Conservation (phyloP, 1,284 basidiomycete species). For the Apiotrichum sp. region DNA sequence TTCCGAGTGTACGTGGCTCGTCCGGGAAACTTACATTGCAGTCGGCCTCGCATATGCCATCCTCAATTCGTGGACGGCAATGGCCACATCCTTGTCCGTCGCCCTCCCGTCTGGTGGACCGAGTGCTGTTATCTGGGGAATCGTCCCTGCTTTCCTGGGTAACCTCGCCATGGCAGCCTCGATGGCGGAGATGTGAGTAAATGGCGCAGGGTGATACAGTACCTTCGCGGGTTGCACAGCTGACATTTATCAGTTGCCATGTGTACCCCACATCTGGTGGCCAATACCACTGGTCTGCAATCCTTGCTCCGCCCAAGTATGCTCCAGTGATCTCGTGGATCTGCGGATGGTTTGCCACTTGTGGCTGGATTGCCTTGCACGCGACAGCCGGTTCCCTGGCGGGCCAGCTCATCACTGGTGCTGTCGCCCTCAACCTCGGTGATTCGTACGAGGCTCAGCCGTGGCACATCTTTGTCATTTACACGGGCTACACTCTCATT, state of each 20-base stretch:
- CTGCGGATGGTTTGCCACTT: background rate
- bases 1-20: too few relatives aligned
- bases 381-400: slow-evolving; percentile 34
- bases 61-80: slow-evolving; percentile 27
- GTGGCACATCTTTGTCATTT: slow-evolving; percentile 37
- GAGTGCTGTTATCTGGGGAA: slow-evolving; percentile 44
- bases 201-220: too few relatives aligned
- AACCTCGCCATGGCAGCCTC: slow-evolving; percentile 38
- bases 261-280: slow-evolving; percentile 32
- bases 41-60: slow-evolving; percentile 32
- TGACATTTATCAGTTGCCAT: slow-evolving; percentile 4
- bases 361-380: slow-evolving; percentile 44
- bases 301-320: slow-evolving; percentile 19
- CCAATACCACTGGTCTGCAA: slow-evolving; percentile 46
- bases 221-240: background rate
- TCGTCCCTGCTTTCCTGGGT: slow-evolving; percentile 38
- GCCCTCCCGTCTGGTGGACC: slow-evolving; percentile 42
- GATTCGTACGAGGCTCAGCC: slow-evolving; percentile 29
- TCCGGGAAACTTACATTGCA: background rate
- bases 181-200: slow-evolving; percentile 38
- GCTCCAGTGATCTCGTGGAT: background rate
- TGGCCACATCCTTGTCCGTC: slow-evolving; percentile 25
- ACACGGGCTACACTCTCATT: slow-evolving; percentile 30
- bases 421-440: slow-evolving; percentile 31
- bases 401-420: slow-evolving; percentile 40